A percentile compares a stretch with the other conserved stretches of the same genome.
phyloP scores from a whole-genome alignment of 2,329 filamentous ascomycete species.

The Alternaria brassicae region DNA sequence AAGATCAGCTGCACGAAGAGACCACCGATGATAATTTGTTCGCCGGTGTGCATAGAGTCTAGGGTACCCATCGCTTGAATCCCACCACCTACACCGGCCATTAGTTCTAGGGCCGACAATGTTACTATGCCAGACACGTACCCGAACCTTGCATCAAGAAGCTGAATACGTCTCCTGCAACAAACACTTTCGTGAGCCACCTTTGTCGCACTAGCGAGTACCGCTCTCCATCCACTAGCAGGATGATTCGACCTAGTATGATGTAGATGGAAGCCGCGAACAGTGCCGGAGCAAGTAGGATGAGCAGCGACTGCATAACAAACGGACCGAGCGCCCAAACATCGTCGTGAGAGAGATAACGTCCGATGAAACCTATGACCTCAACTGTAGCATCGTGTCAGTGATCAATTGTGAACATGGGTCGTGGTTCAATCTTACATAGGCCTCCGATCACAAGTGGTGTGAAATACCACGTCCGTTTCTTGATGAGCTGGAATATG shows the following conservation, averaged over 20 bases:
- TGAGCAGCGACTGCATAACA: conserved; percentile 53
- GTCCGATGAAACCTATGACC: conserved; percentile 58
- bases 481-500: conserved; percentile 51
- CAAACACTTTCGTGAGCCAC: conserved; percentile 56
- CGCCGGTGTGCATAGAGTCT: conserved; percentile 15
- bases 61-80: conserved; percentile 22
- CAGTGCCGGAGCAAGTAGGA: conserved; percentile 56
- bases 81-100: conserved; percentile 18
- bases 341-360: conserved; percentile 49
- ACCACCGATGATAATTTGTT: conserved; percentile 32
- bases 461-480: conserved; percentile 60
- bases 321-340: conserved; percentile 51
- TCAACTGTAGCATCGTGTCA: conserved; percentile 52
- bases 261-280: conserved; percentile 60
- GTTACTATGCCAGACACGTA: conserved; percentile 22
- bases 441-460: conserved; percentile 59
- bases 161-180: conserved; percentile 55
- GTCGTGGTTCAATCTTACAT: conserved; percentile 47
- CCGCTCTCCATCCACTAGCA: conserved; percentile 48
- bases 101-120: conserved; percentile 31
- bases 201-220: conserved; percentile 49
- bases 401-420: background rate
- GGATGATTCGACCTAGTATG: conserved; percentile 56
- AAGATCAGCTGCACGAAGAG: conserved; percentile 58
- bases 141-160: conserved; percentile 52